Conservation (phyloP, 306 rosid genomes). For the Rosa persica region DNA sequence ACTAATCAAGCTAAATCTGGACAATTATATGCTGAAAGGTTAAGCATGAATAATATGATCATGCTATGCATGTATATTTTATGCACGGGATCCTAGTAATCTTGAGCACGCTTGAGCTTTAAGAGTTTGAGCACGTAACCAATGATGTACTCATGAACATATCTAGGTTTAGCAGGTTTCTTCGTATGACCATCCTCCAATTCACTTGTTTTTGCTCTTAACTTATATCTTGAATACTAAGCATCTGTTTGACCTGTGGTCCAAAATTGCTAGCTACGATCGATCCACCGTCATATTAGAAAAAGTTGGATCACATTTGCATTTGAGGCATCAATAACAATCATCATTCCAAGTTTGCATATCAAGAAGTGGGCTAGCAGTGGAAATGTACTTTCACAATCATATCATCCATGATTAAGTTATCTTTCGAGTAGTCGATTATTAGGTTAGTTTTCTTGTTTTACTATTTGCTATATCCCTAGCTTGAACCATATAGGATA, state of each 20-base stretch:
- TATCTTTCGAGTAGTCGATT: background rate
- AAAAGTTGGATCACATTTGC: constrained; percentile 2
- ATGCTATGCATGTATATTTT: constrained; percentile 54
- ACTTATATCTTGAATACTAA: background rate
- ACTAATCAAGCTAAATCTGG: constrained; percentile 3
- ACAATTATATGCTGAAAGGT: constrained; percentile 9
- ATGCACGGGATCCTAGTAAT: constrained; percentile 63
- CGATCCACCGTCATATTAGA: background rate
- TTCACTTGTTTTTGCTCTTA: background rate
- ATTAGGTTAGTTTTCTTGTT: background rate
- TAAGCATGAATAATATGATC: constrained; percentile 54
- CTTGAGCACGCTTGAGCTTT: constrained; percentile 28
- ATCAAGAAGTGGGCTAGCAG: constrained; percentile 26
- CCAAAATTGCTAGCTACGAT: constrained; percentile 7
- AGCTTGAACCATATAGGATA: background rate
- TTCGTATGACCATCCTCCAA: background rate
- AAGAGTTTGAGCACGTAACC: constrained; percentile 2
- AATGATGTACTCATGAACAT: background rate
- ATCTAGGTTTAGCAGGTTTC: background rate
- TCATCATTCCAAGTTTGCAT: constrained; percentile 23
- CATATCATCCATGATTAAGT: background rate
- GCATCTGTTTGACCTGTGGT: constrained; percentile 15
- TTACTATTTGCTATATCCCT: background rate
- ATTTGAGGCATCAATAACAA: constrained; percentile 16
- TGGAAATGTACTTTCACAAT: constrained; percentile 6